Conservation (phyloP, 1,284 basidiomycete genomes). For the Ceratobasidium papillatum region DNA sequence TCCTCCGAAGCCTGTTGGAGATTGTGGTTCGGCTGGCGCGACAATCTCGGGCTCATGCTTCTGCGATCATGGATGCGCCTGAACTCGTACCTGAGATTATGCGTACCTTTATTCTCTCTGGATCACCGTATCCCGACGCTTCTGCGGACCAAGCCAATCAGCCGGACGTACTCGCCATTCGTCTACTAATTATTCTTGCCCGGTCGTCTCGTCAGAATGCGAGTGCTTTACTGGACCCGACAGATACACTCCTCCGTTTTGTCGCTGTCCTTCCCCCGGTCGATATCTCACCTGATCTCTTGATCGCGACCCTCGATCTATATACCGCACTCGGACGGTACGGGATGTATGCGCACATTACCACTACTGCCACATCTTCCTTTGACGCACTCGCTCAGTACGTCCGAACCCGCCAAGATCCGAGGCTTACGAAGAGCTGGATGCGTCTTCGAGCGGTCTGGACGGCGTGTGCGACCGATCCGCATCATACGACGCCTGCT, state of each 20-base stretch:
- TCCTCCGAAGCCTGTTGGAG: constrained; percentile 66
- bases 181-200: constrained; percentile 68
- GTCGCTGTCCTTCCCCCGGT: constrained; percentile 67
- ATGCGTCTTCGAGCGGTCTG: constrained; percentile 69
- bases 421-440: constrained; percentile 55
- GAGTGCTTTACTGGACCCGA: constrained; percentile 60
- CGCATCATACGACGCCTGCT: constrained; percentile 83
- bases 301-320: constrained; percentile 68
- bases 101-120: constrained; percentile 61
- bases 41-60: constrained; percentile 64
- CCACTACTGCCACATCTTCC: constrained; percentile 67
- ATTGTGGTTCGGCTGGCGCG: constrained; percentile 70
- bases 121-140: constrained; percentile 51
- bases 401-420: constrained; percentile 49
- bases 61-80: constrained; percentile 62
- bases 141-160: constrained; percentile 47
- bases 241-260: constrained; percentile 80
- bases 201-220: constrained; percentile 75
- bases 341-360: constrained; percentile 75
- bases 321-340: constrained; percentile 77
- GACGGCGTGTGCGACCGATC: constrained; percentile 86
- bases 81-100: constrained; percentile 62
- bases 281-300: constrained; percentile 60
- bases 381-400: constrained; percentile 53
- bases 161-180: constrained; percentile 62